Conservation (phyloP, 179 eudicot species). For the Heliamphora pulchella region DNA sequence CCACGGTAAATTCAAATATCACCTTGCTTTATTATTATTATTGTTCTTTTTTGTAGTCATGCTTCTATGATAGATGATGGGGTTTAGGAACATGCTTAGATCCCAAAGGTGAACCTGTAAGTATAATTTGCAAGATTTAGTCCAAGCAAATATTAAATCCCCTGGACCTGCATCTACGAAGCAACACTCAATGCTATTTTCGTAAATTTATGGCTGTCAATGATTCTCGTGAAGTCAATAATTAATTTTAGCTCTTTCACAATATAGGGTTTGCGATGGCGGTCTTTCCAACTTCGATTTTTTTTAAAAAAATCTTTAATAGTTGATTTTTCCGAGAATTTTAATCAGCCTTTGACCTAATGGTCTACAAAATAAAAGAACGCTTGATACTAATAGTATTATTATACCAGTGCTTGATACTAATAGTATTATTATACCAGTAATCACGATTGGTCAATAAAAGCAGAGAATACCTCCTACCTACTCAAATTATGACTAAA, state of each 20-base stretch:
- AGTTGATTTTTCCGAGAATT: not conserved
- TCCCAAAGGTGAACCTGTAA: not conserved
- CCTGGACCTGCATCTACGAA: not conserved
- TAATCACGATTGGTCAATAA: not conserved
- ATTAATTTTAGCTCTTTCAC: not conserved
- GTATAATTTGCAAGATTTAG: not conserved
- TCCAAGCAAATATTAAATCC: not conserved
- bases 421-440: not conserved
- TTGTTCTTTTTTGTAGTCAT: not conserved
- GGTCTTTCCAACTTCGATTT: not conserved
- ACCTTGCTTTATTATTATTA: not conserved
- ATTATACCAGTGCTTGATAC: no score
- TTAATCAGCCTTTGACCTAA: not conserved
- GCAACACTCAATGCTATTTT: not conserved
- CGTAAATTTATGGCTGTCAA: not conserved
- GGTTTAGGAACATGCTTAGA: not conserved
- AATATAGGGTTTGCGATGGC: not conserved
- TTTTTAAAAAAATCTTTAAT: not conserved
- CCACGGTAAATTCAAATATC: conserved; percentile 49
- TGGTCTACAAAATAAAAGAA: not conserved
- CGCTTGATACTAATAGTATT: not conserved
- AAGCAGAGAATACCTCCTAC: not conserved
- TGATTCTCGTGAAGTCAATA: not conserved
- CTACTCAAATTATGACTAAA: not conserved
- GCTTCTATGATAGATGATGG: not conserved